phyloP scores from a whole-genome alignment of 2,329 filamentous ascomycete genomes.

The Fonsecaea nubica region DNA sequence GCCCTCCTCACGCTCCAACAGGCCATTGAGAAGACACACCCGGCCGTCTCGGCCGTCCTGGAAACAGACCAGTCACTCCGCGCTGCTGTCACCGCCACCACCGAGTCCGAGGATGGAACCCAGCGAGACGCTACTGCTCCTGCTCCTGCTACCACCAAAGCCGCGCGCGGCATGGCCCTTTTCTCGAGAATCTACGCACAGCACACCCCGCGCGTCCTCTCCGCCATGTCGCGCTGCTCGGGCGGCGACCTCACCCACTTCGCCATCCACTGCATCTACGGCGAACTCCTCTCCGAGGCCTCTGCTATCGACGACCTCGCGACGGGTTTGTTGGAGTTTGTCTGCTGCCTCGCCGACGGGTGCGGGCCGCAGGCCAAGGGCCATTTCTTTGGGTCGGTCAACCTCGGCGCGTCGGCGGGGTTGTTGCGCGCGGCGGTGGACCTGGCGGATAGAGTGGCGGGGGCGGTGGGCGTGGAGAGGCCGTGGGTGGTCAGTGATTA shows the following conservation, averaged over 20 bases:
- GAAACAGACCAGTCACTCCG: conserved; percentile 38
- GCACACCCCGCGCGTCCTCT: conserved; percentile 41
- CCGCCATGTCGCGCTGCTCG: conserved; percentile 40
- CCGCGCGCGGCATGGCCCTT: conserved; percentile 41
- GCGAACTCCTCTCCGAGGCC: conserved; percentile 42
- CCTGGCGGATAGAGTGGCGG: conserved; percentile 38
- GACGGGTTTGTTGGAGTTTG: conserved; percentile 44
- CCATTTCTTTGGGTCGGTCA: conserved; percentile 43
- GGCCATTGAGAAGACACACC: conserved; percentile 35
- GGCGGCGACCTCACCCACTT: conserved; percentile 43
- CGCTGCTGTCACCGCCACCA: neutral
- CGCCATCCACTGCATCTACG: conserved; percentile 42
- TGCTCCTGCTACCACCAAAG: conserved; percentile 33
- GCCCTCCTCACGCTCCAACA: conserved; percentile 40
- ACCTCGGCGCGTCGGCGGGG: conserved; percentile 38
- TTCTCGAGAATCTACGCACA: conserved; percentile 42
- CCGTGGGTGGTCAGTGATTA: conserved; percentile 17
- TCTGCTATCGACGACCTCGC: conserved; percentile 39
- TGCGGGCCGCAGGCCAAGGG: conserved; percentile 43
- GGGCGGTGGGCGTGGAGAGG: conserved; percentile 29
- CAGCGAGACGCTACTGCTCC: neutral
- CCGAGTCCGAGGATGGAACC: too few species aligned
- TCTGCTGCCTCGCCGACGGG: conserved; percentile 42
- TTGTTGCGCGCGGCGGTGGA: conserved; percentile 37
- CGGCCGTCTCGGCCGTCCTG: conserved; percentile 30